Conservation (phyloP, 1,139 yeast species). For the Hemisphaericaspora lyxosophila region DNA sequence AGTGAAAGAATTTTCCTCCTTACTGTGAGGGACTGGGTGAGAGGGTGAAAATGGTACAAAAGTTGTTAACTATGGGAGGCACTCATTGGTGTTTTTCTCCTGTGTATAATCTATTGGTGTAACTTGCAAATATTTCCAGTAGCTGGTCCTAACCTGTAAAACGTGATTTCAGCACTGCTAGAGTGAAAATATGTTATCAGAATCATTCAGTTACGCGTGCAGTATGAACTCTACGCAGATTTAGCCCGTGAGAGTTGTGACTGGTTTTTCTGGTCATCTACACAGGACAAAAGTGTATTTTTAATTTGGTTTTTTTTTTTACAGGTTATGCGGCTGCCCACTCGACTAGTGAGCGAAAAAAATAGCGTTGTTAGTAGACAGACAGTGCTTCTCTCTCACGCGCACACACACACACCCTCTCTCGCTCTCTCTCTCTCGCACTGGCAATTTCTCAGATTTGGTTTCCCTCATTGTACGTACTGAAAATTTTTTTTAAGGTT, state of each 20-base stretch:
- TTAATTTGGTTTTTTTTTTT: background rate
- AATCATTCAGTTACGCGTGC: constrained; percentile 5
- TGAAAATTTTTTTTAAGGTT: constrained; percentile 6
- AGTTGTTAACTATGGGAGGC: constrained; percentile 1
- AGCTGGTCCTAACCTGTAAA: constrained; percentile 1
- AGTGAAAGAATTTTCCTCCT: constrained; percentile 3
- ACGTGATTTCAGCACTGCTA: background rate
- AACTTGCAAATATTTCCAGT: constrained; percentile 2
- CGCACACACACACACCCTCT: constrained; percentile 1
- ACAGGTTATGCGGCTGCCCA: constrained; percentile 1
- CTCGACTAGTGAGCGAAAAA: background rate
- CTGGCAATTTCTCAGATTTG: constrained; percentile 3
- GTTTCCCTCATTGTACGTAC: constrained; percentile 6
- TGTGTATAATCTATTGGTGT: constrained; percentile 2
- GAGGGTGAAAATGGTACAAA: background rate
- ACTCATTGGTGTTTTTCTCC: constrained; percentile 1
- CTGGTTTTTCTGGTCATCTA: constrained; percentile 4
- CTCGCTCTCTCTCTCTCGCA: constrained; percentile 4
- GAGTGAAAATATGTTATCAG: background rate
- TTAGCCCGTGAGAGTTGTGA: constrained; percentile 6
- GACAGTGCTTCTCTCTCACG: background rate
- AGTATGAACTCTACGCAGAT: constrained; percentile 1
- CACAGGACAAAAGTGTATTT: constrained; percentile 2
- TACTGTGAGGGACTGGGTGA: no score
- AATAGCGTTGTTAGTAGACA: background rate